A percentile compares a stretch with the other conserved stretches of the same genome.
Conservation (phyloP, 2,329 filamentous ascomycete species). For the Colletotrichum somersetense region DNA sequence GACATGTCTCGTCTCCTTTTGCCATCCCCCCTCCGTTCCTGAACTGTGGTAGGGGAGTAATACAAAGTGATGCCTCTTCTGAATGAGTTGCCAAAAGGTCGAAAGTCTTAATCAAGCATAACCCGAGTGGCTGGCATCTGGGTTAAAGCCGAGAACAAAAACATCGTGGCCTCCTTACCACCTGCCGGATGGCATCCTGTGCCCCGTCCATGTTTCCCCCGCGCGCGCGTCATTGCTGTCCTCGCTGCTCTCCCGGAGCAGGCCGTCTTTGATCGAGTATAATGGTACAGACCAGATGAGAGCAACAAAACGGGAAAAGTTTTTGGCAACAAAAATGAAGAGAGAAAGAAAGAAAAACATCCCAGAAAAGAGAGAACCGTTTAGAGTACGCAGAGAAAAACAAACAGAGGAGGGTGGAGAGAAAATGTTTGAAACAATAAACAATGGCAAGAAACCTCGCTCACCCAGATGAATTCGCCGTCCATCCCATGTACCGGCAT, state of each 20-base stretch:
- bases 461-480: constrained; percentile 19
- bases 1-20: not conserved
- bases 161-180: not conserved
- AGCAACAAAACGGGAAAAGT: constrained; percentile 13
- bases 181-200: constrained; percentile 7
- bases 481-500: constrained; percentile 4
- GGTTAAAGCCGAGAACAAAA: not conserved
- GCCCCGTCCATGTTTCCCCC: not conserved
- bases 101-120: constrained; percentile 3
- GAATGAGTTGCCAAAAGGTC: constrained; percentile 29
- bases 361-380: constrained; percentile 15
- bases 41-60: not conserved
- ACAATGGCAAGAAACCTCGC: constrained; percentile 31
- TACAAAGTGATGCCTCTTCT: constrained; percentile 14
- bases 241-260: constrained; percentile 29
- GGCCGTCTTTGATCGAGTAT: constrained; percentile 18
- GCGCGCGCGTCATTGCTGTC: constrained; percentile 19
- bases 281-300: constrained; percentile 39
- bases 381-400: constrained; percentile 5
- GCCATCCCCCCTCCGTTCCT: constrained; percentile 18
- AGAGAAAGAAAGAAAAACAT: not conserved
- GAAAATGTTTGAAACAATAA: constrained; percentile 18
- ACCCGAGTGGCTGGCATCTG: constrained; percentile 20
- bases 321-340: constrained; percentile 19
- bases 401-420: constrained; percentile 10